These are phyloP conservation scores for Nepenthes mirabilis DNA, from an alignment of 148 eudicot genomes.

Conservation along the genomic window DNA sequence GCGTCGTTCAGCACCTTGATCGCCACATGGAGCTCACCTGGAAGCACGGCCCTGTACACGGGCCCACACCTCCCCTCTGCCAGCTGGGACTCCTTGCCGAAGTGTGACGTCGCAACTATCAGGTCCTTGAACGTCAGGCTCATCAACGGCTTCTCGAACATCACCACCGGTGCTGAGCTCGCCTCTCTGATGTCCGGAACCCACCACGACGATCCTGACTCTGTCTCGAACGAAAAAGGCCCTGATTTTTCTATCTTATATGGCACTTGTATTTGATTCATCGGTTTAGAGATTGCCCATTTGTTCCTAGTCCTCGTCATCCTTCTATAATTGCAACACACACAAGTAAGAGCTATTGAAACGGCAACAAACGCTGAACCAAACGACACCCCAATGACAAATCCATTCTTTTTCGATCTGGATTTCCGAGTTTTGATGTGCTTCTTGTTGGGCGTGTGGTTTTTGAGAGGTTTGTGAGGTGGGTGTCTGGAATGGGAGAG, in stretches of 20 bases:
- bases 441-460: conserved; percentile 12
- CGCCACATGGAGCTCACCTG: conserved; percentile 92
- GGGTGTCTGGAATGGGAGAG: conserved; percentile 7
- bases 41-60: conserved; percentile 70
- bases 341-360: conserved; percentile 6
- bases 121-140: conserved; percentile 77
- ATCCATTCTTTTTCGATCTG: conserved; percentile 19
- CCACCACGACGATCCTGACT: conserved; percentile 93
- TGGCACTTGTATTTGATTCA: conserved; percentile 15
- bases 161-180: conserved; percentile 54
- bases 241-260: conserved; percentile 69
- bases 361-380: conserved; percentile 18
- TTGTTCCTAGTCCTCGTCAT: conserved; percentile 22
- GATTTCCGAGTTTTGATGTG: conserved; percentile 9
- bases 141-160: conserved; percentile 98
- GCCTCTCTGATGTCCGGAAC: conserved; percentile 62
- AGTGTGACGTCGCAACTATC: conserved; percentile 76
- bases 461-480: conserved; percentile 11
- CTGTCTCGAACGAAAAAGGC: conserved; percentile 77
- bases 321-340: conserved; percentile 22
- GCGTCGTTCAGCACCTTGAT: conserved; percentile 71
- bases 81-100: conserved; percentile 72
- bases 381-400: conserved; percentile 26
- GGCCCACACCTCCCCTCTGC: conserved; percentile 84
- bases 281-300: conserved; percentile 78